phyloP scores from a whole-genome alignment of 2,329 filamentous ascomycete genomes.

The Salinomyces thailandicus region DNA sequence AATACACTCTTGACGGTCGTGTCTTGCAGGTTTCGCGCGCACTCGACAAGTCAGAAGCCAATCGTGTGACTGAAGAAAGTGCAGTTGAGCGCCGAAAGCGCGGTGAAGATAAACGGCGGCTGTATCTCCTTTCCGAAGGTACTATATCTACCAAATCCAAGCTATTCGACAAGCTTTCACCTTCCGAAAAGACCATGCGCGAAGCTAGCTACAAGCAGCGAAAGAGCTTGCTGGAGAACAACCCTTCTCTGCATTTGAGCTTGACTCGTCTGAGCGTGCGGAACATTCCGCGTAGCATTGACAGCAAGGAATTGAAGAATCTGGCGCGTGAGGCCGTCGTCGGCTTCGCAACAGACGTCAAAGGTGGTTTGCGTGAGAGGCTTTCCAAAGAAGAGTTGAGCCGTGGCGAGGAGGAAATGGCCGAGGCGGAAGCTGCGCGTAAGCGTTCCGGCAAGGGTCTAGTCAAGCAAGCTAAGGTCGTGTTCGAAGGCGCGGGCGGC shows the following conservation, averaged over 20 bases:
- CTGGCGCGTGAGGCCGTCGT: slow-evolving; percentile 87
- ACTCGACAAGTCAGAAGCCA: slow-evolving; percentile 72
- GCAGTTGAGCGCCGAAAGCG: slow-evolving; percentile 50
- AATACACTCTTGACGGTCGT: slow-evolving; percentile 83
- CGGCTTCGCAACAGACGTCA: slow-evolving; percentile 85
- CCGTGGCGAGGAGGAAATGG: slow-evolving; percentile 70
- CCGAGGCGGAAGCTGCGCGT: slow-evolving; percentile 66
- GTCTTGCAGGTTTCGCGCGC: slow-evolving; percentile 76
- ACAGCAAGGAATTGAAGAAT: slow-evolving; percentile 79
- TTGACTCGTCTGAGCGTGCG: slow-evolving; percentile 83
- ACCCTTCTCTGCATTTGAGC: slow-evolving; percentile 79
- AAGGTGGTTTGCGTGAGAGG: slow-evolving; percentile 60
- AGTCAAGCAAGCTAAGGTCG: slow-evolving; percentile 85
- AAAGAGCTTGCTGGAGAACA: slow-evolving; percentile 80
- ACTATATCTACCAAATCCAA: slow-evolving; percentile 67
- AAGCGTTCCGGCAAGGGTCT: slow-evolving; percentile 77
- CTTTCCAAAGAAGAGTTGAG: slow-evolving; percentile 83
- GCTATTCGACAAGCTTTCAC: slow-evolving; percentile 64
- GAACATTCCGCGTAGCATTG: slow-evolving; percentile 76
- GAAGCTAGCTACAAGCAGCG: slow-evolving; percentile 80
- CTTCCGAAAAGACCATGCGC: slow-evolving; percentile 74
- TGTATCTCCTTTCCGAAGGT: slow-evolving; percentile 83
- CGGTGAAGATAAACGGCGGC: slow-evolving; percentile 78
- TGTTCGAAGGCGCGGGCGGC: slow-evolving; percentile 81
- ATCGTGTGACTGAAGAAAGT: slow-evolving; percentile 61